Evolutionary conservation across 805 yeast genomes (phyloP).

Genomic region (Pichia insulana): DNA sequence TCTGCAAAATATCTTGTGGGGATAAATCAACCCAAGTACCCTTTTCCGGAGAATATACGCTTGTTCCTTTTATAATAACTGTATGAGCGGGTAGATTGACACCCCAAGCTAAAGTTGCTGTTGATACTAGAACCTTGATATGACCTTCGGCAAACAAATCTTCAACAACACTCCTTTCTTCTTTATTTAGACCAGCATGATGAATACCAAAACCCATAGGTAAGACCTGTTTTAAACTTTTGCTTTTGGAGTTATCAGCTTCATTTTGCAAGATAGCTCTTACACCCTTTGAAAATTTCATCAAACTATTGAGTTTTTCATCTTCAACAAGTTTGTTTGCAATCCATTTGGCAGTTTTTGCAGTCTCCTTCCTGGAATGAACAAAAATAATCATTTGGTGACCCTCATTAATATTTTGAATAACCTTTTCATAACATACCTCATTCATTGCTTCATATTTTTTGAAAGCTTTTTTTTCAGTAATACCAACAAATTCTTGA

Average conservation of each 20-base stretch:
- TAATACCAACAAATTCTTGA: conserved; percentile 82
- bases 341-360: conserved; percentile 69
- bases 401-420: conserved; percentile 51
- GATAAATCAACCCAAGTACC: conserved; percentile 89
- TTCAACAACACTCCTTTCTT: conserved; percentile 71
- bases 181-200: conserved; percentile 77
- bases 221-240: conserved; percentile 48
- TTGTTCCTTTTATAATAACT: conserved; percentile 88
- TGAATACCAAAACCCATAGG: conserved; percentile 79
- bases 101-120: conserved; percentile 97
- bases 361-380: conserved; percentile 89
- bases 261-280: conserved; percentile 57
- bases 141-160: conserved; percentile 85
- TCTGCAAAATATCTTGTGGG: conserved; percentile 90
- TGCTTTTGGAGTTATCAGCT: conserved; percentile 44
- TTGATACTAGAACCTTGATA: conserved; percentile 74
- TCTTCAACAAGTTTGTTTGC: conserved; percentile 52
- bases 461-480: conserved; percentile 73
- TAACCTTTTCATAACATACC: conserved; percentile 75
- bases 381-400: conserved; percentile 87
- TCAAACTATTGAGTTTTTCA: conserved; percentile 35
- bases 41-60: conserved; percentile 81
- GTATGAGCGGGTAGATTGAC: conserved; percentile 94
- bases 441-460: conserved; percentile 78
- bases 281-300: conserved; percentile 47